Evolutionary conservation across 2,329 filamentous ascomycete genomes (phyloP).

Genomic region (Xylaria sp.): DNA sequence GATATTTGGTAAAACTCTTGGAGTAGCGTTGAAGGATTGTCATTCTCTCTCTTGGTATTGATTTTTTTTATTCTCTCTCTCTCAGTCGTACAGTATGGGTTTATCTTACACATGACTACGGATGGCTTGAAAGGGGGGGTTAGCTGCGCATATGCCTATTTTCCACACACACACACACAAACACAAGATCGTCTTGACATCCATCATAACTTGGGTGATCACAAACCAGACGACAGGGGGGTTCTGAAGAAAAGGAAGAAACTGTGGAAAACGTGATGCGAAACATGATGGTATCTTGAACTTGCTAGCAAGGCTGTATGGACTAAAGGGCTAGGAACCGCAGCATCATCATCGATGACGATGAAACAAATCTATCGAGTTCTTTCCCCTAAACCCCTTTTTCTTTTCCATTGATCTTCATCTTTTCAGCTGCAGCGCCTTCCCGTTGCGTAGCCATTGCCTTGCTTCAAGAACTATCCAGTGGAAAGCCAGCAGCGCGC

Average conservation of each 20-base stretch:
- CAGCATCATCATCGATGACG: conserved; percentile 2
- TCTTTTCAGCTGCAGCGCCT: neutral
- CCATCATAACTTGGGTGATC: neutral
- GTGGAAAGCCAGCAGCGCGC: conserved; percentile 8
- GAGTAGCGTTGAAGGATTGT: neutral
- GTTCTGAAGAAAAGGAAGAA: neutral
- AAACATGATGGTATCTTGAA: conserved; percentile 12
- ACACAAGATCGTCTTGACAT: neutral
- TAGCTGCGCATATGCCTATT: no score
- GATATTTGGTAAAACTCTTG: neutral
- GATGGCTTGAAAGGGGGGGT: neutral
- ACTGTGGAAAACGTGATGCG: neutral
- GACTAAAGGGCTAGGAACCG: neutral
- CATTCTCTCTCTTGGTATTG: neutral
- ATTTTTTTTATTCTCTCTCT: neutral
- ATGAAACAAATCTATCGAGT: conserved; percentile 15
- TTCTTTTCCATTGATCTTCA: neutral
- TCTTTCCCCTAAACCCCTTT: neutral
- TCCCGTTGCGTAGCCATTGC: neutral
- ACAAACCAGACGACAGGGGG: neutral
- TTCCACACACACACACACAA: neutral
- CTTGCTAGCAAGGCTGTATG: conserved; percentile 5
- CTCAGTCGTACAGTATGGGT: neutral
- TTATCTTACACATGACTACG: neutral
- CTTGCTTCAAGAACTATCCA: conserved; percentile 12